A percentile compares a stretch with the other conserved stretches of the same genome.
Evolutionary conservation across 2,329 filamentous ascomycete genomes (phyloP).

Genomic region (Sphaerulina vaccinii): DNA sequence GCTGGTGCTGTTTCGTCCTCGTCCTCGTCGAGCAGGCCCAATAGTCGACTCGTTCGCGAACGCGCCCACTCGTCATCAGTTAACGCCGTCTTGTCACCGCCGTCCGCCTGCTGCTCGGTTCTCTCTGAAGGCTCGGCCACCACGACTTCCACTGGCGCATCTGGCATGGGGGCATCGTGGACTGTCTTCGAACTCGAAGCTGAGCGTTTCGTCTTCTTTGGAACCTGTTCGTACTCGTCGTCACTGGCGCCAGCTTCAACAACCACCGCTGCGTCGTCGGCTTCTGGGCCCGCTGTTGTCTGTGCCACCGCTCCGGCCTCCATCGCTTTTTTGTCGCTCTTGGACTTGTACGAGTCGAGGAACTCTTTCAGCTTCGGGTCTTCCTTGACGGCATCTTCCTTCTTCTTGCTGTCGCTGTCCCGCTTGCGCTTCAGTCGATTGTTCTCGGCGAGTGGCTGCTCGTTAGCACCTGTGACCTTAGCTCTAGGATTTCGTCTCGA

Average conservation of each 20-base stretch:
- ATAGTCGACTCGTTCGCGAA: slow-evolving; percentile 78
- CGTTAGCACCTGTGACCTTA: slow-evolving; percentile 22
- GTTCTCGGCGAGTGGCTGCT: slow-evolving; percentile 21
- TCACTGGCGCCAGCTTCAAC: slow-evolving; percentile 59
- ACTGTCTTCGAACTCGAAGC: slow-evolving; percentile 14
- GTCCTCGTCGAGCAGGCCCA: slow-evolving; percentile 79
- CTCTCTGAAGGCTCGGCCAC: slow-evolving; percentile 22
- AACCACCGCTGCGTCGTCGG: slow-evolving; percentile 25
- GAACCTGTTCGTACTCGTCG: slow-evolving; percentile 64
- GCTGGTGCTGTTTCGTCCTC: slow-evolving; percentile 28
- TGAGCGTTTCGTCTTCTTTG: slow-evolving; percentile 45
- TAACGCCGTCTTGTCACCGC: slow-evolving; percentile 44
- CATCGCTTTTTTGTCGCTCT: slow-evolving; percentile 49
- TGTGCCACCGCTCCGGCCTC: slow-evolving; percentile 50
- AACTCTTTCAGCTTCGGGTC: slow-evolving; percentile 86
- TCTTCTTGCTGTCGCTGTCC: slow-evolving; percentile 47
- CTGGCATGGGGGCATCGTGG: neutral
- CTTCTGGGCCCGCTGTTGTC: neutral
- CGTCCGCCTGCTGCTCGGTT: neutral
- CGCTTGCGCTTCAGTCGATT: slow-evolving; percentile 66
- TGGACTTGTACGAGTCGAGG: slow-evolving; percentile 74
- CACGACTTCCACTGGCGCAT: neutral
- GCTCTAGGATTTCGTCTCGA: slow-evolving; percentile 19
- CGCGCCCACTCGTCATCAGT: slow-evolving; percentile 90
- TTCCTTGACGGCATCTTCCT: slow-evolving; percentile 42